Percentiles rank a stretch among this genome's conserved stretches.
phyloP scores from a whole-genome alignment of 2,329 filamentous ascomycete genomes.

The Fusarium tuaranense region DNA sequence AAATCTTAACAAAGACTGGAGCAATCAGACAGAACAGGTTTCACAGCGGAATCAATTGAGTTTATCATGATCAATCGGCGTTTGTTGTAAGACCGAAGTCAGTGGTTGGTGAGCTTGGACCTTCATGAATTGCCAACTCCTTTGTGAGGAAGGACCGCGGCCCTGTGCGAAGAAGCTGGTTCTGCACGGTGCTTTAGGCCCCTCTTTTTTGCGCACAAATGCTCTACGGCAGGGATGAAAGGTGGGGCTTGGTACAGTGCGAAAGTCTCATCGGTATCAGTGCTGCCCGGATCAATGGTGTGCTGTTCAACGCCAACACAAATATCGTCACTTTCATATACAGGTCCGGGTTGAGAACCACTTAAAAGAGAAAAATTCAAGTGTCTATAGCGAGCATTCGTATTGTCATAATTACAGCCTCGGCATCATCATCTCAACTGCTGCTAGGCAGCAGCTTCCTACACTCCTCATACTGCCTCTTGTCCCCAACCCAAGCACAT shows the following conservation, averaged over 20 bases:
- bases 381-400: not conserved
- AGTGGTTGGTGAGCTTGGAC: not conserved
- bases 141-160: not conserved
- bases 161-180: not conserved
- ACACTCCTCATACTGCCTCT: not conserved
- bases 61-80: not conserved
- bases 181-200: not conserved
- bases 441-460: too few species aligned
- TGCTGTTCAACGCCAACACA: not conserved
- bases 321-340: not conserved
- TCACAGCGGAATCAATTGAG: not conserved
- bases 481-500: slow-evolving; percentile 14
- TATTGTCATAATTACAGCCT: not conserved
- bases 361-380: too few species aligned
- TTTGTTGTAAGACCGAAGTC: not conserved
- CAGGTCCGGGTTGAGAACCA: too few species aligned
- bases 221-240: not conserved
- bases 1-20: not conserved
- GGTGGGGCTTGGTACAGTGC: not conserved
- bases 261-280: not conserved
- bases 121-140: not conserved
- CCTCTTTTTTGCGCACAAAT: too few species aligned
- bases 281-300: not conserved
- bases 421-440: not conserved
- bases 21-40: not conserved